phyloP scores from a whole-genome alignment of 1,284 basidiomycete genomes.

The Earliella scabrosa region DNA sequence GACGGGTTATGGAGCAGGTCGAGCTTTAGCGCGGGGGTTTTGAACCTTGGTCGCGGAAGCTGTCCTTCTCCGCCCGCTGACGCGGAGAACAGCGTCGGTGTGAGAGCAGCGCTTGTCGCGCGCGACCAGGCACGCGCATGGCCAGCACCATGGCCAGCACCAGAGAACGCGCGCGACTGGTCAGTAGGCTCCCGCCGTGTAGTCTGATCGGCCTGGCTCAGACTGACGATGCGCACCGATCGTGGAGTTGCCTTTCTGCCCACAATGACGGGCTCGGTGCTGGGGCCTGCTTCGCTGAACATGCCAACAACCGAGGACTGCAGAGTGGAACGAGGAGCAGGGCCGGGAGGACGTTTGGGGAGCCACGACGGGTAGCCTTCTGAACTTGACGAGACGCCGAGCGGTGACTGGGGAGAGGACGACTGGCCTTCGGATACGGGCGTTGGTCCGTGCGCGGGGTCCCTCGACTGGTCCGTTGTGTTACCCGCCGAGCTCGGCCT shows the following conservation, averaged over 20 bases:
- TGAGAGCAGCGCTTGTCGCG: slow-evolving; percentile 53
- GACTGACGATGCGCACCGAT: slow-evolving; percentile 76
- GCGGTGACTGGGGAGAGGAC: slow-evolving; percentile 34
- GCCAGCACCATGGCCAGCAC: slow-evolving; percentile 28
- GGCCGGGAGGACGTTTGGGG: slow-evolving; percentile 74
- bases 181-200: slow-evolving; percentile 54
- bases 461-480: slow-evolving; percentile 25
- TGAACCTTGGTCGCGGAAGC: slow-evolving; percentile 63
- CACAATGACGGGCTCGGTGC: slow-evolving; percentile 44
- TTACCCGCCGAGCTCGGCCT: slow-evolving; percentile 29
- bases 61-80: slow-evolving; percentile 39
- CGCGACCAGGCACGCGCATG: slow-evolving; percentile 60
- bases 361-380: slow-evolving; percentile 84
- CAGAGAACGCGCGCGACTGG: slow-evolving; percentile 48
- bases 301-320: slow-evolving; percentile 53
- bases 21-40: slow-evolving; percentile 62
- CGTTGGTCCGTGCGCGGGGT: slow-evolving; percentile 28
- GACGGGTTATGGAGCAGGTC: slow-evolving; percentile 68
- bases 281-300: slow-evolving; percentile 44
- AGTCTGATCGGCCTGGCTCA: slow-evolving; percentile 48
- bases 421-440: slow-evolving; percentile 26
- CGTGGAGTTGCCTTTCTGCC: slow-evolving; percentile 78
- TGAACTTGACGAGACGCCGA: slow-evolving; percentile 41
- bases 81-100: slow-evolving; percentile 49
- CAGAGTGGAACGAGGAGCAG: slow-evolving; percentile 71